Evolutionary conservation across 108 stramenopile species (phyloP), one percentile per base, ranked within the genome.

Genomic region (Pseudonitzschia pungens): DNA sequence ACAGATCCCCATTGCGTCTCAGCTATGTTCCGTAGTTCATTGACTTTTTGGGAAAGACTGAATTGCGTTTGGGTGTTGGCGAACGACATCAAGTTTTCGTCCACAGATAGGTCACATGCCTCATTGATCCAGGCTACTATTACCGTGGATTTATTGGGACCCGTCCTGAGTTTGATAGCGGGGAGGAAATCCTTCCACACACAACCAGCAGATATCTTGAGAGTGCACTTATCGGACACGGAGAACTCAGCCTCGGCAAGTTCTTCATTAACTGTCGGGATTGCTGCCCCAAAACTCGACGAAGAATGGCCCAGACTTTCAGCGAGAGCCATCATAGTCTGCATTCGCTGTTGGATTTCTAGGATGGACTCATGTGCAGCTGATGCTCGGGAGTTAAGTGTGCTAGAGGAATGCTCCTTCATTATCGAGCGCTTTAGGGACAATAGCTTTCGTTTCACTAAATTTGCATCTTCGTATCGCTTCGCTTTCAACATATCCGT

Each of bases 391-490:
- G 62, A 40, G 5, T 6, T 40, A 14, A 33, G 24, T 8, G 71
- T 28, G 40, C 68, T 72, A 42, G 71, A 40, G 26, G 54, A 57
- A 48, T 72, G 66, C 32, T 78, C 77, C 57, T 68, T 78, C 58
- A 78, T 65, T 45, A 72, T 72, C 11, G 44, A 50, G 29, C 69
- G 59, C 58, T 78, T 78, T 45, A 78, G 64, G 24, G 40, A 45
- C 18, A 78, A 36, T 52, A 78, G 66, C 67, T 78, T 67, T 16
- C 71, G 65, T 33, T 78, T 78, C 0, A 78, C 65, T 20, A 48
- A 50, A 42, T 78, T 78, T 60, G 77, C 77, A 21, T 78, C 77
- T 33, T 72, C 64, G 59, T 72, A 78, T 40, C 70, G 65, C 16
- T 58, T 54, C 8, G 66, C 68, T 32, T 68, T 68, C 1, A 78